Conservation (phyloP, 192 early-diverging fungal species). For the Coemansia pectinata region DNA sequence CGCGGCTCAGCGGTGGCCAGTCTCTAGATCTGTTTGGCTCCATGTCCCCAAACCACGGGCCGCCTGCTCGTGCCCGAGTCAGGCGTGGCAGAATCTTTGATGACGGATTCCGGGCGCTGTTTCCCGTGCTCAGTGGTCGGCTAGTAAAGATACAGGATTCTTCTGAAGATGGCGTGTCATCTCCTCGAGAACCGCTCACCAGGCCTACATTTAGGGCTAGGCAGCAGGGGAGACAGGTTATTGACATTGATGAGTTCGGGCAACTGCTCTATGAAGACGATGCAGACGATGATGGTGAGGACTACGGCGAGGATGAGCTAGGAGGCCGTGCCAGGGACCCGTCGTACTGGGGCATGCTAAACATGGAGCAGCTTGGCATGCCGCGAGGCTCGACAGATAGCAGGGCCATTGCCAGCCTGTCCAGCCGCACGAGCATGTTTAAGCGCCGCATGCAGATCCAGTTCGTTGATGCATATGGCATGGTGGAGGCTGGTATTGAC, state of each 20-base stretch:
- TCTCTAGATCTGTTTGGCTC: constrained; percentile 15
- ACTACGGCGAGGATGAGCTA: background rate
- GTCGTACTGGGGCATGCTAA: constrained; percentile 3
- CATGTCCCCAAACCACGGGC: background rate
- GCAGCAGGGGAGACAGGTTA: background rate
- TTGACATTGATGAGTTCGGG: background rate
- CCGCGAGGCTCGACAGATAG: constrained; percentile 5
- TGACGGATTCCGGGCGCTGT: constrained; percentile 80
- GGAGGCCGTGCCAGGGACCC: background rate
- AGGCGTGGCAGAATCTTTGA: constrained; percentile 82
- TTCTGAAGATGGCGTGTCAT: background rate
- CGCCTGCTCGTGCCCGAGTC: constrained; percentile 57
- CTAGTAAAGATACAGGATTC: background rate
- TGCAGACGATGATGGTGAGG: background rate
- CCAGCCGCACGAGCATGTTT: constrained; percentile 57
- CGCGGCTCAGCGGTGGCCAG: constrained; percentile 13
- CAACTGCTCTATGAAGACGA: background rate
- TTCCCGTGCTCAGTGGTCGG: constrained; percentile 54
- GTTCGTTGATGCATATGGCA: constrained; percentile 83
- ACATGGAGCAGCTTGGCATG: constrained; percentile 18
- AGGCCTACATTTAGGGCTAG: background rate
- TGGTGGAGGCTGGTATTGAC: constrained; percentile 91
- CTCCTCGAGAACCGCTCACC: background rate
- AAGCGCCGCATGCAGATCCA: constrained; percentile 80
- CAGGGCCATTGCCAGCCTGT: background rate